phyloP scores from a whole-genome alignment of 2,329 filamentous ascomycete genomes.

The Ceratocystis harringtonii region DNA sequence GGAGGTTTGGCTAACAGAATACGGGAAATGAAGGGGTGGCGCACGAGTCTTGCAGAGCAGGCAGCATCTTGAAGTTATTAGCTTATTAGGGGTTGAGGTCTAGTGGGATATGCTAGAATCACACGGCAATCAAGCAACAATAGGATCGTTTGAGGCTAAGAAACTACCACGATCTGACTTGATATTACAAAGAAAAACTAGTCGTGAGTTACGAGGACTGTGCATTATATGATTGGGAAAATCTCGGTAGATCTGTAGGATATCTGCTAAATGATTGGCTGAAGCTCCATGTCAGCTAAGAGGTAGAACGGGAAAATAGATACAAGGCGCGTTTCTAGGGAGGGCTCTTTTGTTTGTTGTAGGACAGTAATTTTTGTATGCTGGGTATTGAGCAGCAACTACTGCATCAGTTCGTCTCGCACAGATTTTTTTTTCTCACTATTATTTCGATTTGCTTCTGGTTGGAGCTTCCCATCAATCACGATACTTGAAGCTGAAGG shows the following conservation, averaged over 20 bases:
- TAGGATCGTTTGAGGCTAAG: neutral
- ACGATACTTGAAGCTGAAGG: neutral
- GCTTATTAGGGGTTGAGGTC: neutral
- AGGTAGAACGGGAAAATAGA: neutral
- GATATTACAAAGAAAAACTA: no score
- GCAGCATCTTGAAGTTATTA: neutral
- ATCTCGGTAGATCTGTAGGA: neutral
- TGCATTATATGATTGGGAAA: neutral
- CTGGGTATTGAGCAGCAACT: neutral
- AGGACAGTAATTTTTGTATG: neutral
- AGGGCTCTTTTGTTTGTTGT: conserved; percentile 3
- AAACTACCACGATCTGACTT: neutral
- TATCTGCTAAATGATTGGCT: neutral
- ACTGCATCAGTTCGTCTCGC: neutral
- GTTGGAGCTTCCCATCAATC: neutral
- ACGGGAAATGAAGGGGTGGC: conserved; percentile 5
- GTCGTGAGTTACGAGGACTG: no score
- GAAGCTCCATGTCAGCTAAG: neutral
- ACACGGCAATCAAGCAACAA: neutral
- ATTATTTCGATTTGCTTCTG: neutral
- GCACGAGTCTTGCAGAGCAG: neutral
- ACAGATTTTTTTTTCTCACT: neutral
- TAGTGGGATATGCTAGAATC: neutral
- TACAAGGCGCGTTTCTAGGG: neutral
- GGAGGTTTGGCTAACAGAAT: conserved; percentile 13